Conservation (phyloP, 2,329 filamentous ascomycete species). For the Drechmeria coniospora region DNA sequence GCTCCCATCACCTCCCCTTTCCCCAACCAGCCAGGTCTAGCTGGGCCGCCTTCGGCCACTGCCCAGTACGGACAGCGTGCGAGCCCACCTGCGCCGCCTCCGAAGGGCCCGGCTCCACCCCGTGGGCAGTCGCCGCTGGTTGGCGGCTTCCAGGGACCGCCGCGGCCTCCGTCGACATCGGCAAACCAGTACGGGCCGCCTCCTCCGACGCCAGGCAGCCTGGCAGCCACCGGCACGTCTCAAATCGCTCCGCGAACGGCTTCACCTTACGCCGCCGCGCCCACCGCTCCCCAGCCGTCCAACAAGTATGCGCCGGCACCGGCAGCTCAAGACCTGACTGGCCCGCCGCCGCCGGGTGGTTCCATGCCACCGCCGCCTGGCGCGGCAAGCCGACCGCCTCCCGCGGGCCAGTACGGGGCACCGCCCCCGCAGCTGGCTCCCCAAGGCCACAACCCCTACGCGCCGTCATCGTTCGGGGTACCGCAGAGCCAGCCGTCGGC, state of each 20-base stretch:
- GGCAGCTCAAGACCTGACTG: conserved; percentile 26
- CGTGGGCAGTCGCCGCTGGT: conserved; percentile 59
- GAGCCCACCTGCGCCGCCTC: conserved; percentile 67
- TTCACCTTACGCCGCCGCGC: conserved; percentile 77
- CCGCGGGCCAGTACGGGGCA: conserved; percentile 25
- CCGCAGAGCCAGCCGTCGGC: conserved; percentile 27
- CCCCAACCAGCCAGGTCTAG: conserved; percentile 42
- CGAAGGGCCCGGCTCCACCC: conserved; percentile 58
- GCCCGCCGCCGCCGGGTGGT: conserved; percentile 25
- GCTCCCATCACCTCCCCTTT: conserved; percentile 63
- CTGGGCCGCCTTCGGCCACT: conserved; percentile 42
- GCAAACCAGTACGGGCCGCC: conserved; percentile 35
- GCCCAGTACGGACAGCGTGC: conserved; percentile 47
- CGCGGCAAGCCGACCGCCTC: conserved; percentile 27
- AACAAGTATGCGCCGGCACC: conserved; percentile 64
- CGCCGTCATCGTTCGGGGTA: conserved; percentile 18
- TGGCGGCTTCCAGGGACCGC: conserved; percentile 40
- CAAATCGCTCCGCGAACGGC: conserved; percentile 55
- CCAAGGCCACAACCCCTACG: conserved; percentile 19
- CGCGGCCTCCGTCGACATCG: conserved; percentile 47
- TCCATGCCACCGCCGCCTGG: conserved; percentile 25
- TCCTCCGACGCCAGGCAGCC: conserved; percentile 50
- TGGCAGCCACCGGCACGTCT: conserved; percentile 36
- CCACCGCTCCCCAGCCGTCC: conserved; percentile 49
- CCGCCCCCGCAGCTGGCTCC: conserved; percentile 30